These are phyloP conservation scores for Peniophora sp. DNA, from an alignment of 1,284 basidiomycete genomes.

Conservation along the genomic window DNA sequence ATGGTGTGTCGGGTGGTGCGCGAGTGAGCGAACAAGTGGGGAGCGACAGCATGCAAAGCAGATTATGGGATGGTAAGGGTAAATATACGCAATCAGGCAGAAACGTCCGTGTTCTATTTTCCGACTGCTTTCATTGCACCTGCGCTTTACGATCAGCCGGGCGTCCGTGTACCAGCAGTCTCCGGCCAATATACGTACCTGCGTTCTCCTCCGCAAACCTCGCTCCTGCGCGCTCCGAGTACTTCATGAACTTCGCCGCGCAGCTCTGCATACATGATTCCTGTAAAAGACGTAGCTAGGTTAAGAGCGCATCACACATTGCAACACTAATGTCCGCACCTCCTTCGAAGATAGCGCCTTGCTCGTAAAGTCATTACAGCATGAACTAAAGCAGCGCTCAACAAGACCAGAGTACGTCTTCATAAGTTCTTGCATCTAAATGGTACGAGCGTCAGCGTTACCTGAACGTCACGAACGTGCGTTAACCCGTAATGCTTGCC, in stretches of 20 bases:
- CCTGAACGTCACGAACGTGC: neutral
- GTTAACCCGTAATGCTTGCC: constrained; percentile 34
- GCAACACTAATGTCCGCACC: constrained; percentile 40
- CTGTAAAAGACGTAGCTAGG: constrained; percentile 24
- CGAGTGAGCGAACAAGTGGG: too few species aligned
- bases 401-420: constrained; percentile 93
- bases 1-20: too few species aligned
- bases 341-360: constrained; percentile 92
- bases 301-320: neutral
- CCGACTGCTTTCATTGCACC: constrained; percentile 22
- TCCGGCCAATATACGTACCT: constrained; percentile 39
- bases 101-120: constrained; percentile 2
- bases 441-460: too few species aligned
- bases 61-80: too few species aligned
- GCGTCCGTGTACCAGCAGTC: neutral
- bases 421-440: constrained; percentile 98
- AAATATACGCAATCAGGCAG: too few species aligned
- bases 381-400: constrained; percentile 92
- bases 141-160: constrained; percentile 8
- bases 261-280: constrained; percentile 69
- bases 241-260: constrained; percentile 94
- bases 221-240: constrained; percentile 90
- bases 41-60: too few species aligned
- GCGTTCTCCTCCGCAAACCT: constrained; percentile 89
- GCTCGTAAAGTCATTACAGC: constrained; percentile 95